Conservation (phyloP, 345 rosid genomes). For the Linum tenue region DNA sequence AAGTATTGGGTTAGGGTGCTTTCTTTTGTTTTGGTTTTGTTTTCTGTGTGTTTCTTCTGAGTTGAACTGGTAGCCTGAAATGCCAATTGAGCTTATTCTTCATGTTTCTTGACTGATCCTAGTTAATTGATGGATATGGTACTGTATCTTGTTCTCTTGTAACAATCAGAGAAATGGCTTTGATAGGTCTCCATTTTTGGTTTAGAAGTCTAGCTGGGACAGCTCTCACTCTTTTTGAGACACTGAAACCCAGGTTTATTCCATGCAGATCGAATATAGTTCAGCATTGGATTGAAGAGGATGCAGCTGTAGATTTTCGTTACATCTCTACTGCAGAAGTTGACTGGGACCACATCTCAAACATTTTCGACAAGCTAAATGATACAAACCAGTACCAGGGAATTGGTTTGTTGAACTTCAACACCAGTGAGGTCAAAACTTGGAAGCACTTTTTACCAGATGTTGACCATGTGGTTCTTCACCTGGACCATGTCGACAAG, state of each 20-base stretch:
- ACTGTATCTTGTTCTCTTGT: not conserved
- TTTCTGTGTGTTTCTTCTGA: not conserved
- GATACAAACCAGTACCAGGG: conserved; percentile 48
- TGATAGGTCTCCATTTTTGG: not conserved
- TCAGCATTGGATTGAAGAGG: conserved; percentile 41
- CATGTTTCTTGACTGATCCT: not conserved
- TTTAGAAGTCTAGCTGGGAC: not conserved
- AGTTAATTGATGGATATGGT: too few species aligned
- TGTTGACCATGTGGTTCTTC: conserved; percentile 51
- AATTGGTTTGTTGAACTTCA: conserved; percentile 64
- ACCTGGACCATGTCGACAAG: conserved; percentile 28
- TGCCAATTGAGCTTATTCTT: not conserved
- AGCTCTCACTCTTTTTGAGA: not conserved
- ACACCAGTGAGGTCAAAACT: conserved; percentile 42
- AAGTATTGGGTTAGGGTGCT: not conserved
- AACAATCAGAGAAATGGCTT: not conserved
- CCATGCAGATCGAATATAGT: conserved; percentile 31
- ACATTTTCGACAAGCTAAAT: conserved; percentile 36
- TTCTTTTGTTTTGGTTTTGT: not conserved
- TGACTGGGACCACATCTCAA: conserved; percentile 55
- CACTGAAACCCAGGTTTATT: conserved; percentile 15
- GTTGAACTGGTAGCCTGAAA: not conserved
- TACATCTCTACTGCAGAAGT: conserved; percentile 45
- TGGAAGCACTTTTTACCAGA: conserved; percentile 52
- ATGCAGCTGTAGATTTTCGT: conserved; percentile 35